Conservation (phyloP, 2,329 filamentous ascomycete species). For the Cladosporium oxysporum region DNA sequence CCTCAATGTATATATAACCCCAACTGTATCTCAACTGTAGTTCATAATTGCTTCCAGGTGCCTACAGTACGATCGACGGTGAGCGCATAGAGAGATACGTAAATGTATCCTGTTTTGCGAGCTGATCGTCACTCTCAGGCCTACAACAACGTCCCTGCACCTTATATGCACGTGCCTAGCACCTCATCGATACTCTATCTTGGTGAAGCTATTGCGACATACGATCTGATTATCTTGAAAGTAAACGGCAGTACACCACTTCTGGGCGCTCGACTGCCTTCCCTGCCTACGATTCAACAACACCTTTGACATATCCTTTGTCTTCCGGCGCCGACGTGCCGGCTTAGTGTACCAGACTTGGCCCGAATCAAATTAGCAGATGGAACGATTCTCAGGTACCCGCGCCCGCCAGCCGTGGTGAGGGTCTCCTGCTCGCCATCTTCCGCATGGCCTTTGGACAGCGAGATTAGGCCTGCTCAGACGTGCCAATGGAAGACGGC, state of each 20-base stretch:
- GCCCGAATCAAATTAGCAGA: neutral
- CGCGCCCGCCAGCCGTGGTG: neutral
- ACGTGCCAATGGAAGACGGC: neutral
- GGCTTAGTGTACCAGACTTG: slow-evolving; percentile 7
- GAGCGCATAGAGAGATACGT: neutral
- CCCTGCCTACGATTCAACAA: neutral
- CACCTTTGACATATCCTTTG: neutral
- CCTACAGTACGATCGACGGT: neutral
- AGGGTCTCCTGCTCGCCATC: neutral
- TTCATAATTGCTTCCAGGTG: neutral
- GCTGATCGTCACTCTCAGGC: neutral
- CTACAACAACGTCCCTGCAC: neutral
- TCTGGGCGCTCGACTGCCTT: neutral
- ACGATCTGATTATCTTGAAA: neutral
- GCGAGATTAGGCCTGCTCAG: neutral
- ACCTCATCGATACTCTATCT: neutral
- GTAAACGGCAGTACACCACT: neutral
- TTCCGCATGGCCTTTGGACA: neutral
- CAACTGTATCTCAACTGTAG: neutral
- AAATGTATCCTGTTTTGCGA: neutral
- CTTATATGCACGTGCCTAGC: neutral
- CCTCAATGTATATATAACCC: neutral
- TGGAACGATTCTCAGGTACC: slow-evolving; percentile 7
- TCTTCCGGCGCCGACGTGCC: neutral
- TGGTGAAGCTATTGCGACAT: neutral